These are phyloP conservation scores for Candida boidinii DNA, from an alignment of 805 yeast genomes.

Conservation along the genomic window DNA sequence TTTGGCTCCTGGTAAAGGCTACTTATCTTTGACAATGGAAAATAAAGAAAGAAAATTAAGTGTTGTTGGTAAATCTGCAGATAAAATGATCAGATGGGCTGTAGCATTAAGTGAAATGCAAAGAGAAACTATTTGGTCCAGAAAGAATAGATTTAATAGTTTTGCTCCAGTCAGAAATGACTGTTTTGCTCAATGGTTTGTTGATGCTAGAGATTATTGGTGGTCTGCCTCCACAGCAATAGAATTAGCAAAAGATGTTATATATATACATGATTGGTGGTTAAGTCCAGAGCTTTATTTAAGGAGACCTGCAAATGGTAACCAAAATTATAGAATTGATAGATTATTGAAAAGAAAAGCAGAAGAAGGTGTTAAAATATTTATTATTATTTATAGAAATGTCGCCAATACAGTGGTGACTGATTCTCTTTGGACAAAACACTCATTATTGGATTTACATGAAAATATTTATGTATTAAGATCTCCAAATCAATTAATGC, in stretches of 20 bases:
- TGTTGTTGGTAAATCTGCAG: constrained; percentile 58
- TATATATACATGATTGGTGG: constrained; percentile 99
- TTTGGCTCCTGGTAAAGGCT: constrained; percentile 27
- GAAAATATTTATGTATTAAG: constrained; percentile 83
- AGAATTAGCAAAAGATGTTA: constrained; percentile 87
- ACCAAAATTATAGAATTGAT: constrained; percentile 90
- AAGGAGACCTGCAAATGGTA: constrained; percentile 91
- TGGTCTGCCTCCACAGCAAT: constrained; percentile 94
- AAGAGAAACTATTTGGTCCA: constrained; percentile 62
- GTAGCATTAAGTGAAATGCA: constrained; percentile 65
- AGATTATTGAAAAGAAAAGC: constrained; percentile 84
- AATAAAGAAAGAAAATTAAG: constrained; percentile 74
- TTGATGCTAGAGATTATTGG: constrained; percentile 85
- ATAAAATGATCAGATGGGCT: constrained; percentile 66
- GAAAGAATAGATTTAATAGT: constrained; percentile 68
- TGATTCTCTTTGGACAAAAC: constrained; percentile 91
- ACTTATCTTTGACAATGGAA: constrained; percentile 52
- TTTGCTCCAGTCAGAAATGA: constrained; percentile 88
- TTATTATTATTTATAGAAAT: constrained; percentile 85
- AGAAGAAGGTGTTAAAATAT: constrained; percentile 88
- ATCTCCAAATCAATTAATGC: constrained; percentile 91
- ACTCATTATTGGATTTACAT: constrained; percentile 78
- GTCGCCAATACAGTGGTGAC: constrained; percentile 90
- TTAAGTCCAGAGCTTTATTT: constrained; percentile 87
- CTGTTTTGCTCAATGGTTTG: constrained; percentile 93